Evolutionary conservation across 139 green algal species (phyloP), one percentile per base, ranked within the genome.

Genomic region (Auxenochlorella pyrenoidosa): DNA sequence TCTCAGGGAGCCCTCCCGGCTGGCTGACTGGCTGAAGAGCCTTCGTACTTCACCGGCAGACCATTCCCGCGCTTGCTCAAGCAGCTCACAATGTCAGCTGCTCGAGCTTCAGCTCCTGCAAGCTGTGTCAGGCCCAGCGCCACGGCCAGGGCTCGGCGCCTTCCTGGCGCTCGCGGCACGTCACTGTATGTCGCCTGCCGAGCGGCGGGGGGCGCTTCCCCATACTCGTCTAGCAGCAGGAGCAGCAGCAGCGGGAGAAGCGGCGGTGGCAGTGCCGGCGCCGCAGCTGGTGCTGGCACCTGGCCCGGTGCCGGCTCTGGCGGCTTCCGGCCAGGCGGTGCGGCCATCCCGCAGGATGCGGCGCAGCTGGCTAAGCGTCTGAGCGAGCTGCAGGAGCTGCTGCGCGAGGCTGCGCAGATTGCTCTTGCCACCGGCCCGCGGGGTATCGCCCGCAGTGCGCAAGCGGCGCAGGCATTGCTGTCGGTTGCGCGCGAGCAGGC

Each of bases 401-500:
- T 95, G 34, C 91, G 92, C 51, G 94, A 96, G 65, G 88, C 88
- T 0, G 47, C 87, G 0, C 79, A 90, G 44, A 90, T 96, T 18
- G 89, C 91, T 0, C 22, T 96, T 12, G 58, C 85, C 44, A 93
- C 88, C 0, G 94, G 94, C 2, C 93, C 92, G 4, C 84, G 88
- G 3, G 94, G 94, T 36, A 81, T 97, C 12, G 54, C 89, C 3
- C 91, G 94, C 34, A 86, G 84, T 13, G 66, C 92, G n/a, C 94
- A 97, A 60, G 94, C 92, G 28, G 94, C 75, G 5, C 18, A 88
- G 2, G 93, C 94, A 22, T 79, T 95, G 63, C 58, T 88, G 32
- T 81, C 83, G 0, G 38, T 95, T 3, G 85, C 83, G 5, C 68
- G 76, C 22, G 93, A 96, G 28, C 89, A 93, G 76, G 36, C 89